Conservation (phyloP, 768 basidiomycete species). For the Cytidiella melzeri region DNA sequence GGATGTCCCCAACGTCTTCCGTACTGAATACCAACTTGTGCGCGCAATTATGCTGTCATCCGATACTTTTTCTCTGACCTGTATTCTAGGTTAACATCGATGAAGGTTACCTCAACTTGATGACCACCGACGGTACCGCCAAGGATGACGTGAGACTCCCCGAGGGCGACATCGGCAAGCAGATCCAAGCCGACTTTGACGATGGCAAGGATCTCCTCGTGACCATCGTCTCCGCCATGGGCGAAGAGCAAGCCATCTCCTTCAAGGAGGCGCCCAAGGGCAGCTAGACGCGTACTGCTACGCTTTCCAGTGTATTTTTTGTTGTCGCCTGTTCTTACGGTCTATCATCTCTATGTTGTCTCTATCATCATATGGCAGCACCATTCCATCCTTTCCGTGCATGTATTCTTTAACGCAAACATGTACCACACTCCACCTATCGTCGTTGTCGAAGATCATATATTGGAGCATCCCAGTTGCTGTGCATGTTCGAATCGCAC, state of each 20-base stretch:
- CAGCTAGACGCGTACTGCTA: too few relatives aligned
- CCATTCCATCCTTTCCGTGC: too few relatives aligned
- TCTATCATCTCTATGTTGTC: too few relatives aligned
- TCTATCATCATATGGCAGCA: too few relatives aligned
- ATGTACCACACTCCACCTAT: too few relatives aligned
- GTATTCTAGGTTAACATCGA: constrained; percentile 71
- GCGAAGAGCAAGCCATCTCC: constrained; percentile 87
- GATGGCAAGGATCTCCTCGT: constrained; percentile 83
- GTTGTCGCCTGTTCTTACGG: too few relatives aligned
- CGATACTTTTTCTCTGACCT: background rate
- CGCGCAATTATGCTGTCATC: constrained; percentile 19
- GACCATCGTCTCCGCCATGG: constrained; percentile 86
- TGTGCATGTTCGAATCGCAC: too few relatives aligned
- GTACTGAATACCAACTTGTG: constrained; percentile 89
- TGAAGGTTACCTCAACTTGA: constrained; percentile 93
- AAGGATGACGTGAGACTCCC: constrained; percentile 97
- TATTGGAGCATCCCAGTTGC: too few relatives aligned
- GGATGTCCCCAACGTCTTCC: constrained; percentile 93
- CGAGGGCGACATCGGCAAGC: constrained; percentile 71
- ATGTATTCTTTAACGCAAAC: too few relatives aligned
- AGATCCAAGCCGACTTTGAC: constrained; percentile 69
- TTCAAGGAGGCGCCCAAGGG: constrained; percentile 85
- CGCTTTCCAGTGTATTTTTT: too few relatives aligned
- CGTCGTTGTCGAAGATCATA: too few relatives aligned
- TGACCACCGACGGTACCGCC: constrained; percentile 68